phyloP scores from a whole-genome alignment of 129 eudicot genomes.

The Helianthus tuberosus region DNA sequence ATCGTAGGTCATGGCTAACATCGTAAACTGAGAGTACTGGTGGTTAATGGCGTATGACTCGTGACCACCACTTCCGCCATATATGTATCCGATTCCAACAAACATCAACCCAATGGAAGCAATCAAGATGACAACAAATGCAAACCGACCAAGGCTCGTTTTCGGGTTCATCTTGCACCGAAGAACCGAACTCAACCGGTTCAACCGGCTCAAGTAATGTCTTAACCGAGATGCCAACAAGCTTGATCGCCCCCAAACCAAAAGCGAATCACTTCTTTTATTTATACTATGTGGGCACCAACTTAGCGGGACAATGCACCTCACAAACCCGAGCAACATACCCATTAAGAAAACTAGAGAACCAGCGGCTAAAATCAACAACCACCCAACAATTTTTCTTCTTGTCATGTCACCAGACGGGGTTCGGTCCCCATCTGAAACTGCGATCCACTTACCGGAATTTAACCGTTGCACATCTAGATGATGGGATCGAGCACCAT shows the following conservation, averaged over 20 bases:
- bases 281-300: slow-evolving; percentile 48
- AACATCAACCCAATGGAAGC: slow-evolving; percentile 52
- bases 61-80: slow-evolving; percentile 76
- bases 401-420: slow-evolving; percentile 65
- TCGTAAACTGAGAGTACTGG: slow-evolving; percentile 79
- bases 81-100: slow-evolving; percentile 50
- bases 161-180: slow-evolving; percentile 69
- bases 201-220: slow-evolving; percentile 41
- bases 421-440: slow-evolving; percentile 83
- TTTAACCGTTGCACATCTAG: slow-evolving; percentile 73
- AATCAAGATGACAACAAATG: slow-evolving; percentile 35
- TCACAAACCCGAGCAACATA: slow-evolving; percentile 65
- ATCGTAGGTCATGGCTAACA: slow-evolving; percentile 80
- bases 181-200: slow-evolving; percentile 51
- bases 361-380: slow-evolving; percentile 47
- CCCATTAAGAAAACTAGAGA: slow-evolving; percentile 57
- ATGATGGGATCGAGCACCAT: slow-evolving; percentile 90
- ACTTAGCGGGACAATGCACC: slow-evolving; percentile 63
- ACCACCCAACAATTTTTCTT: slow-evolving; percentile 59
- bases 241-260: slow-evolving; percentile 64
- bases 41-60: slow-evolving; percentile 58
- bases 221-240: slow-evolving; percentile 40
- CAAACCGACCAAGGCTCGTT: slow-evolving; percentile 49
- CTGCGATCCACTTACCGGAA: slow-evolving; percentile 75
- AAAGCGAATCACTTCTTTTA: slow-evolving; percentile 68